Base-by-base conservation (phyloP, 768 basidiomycete genomes). In the Stropharia rugosoannulata region DNA sequence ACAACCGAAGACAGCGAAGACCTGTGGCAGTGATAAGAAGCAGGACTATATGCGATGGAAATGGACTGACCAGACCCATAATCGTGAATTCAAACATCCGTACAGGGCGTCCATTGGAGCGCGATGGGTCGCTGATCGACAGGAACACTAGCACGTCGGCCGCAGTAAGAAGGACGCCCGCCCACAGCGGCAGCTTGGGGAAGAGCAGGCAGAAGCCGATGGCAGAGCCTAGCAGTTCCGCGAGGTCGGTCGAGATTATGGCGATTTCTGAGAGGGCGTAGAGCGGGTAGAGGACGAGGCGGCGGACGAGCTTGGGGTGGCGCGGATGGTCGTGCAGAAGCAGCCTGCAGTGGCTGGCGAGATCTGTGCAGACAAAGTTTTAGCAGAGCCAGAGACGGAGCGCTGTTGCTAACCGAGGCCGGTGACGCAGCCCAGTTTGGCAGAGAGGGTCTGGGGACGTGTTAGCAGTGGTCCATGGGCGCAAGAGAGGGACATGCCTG, bases 201-300 rank as follows among this genome's bases (percentile, higher is more conserved):
- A 86, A 80, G 22, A 87, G 68, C 64, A 90, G 75, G 57, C 81
- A 80, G 54, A 90, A 74, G 4, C 85, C 89, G 46, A 90, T 87
- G 3, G 88, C 88, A 56, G 80, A 83, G 0, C 89, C 81, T 10
- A 90, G 68, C 47, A 89, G 70, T 67, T 90, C 89, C 1, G 87
- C 85, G 42, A 89, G 70, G 66, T 87, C 87, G 13, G 86, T 87
- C n/a, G 80, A 78, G 35, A 87, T 75, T 66, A 87, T 84, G 47
- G 84, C 83, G 18, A 85, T 65, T 65, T 87, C 86, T 6, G 81
- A 69, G 29, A 82, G 65, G 12, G 67, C 63, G 57, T 84, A 85
- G 35, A 85, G 73, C 2, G 84, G 82, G 63, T 83, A 85, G n/a
- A 83, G 69, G 15, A 81, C 62, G 8, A 69, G 69, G 62, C 74